Evolutionary conservation across 805 yeast species (phyloP).

Genomic region (Hanseniaspora osmophila): DNA sequence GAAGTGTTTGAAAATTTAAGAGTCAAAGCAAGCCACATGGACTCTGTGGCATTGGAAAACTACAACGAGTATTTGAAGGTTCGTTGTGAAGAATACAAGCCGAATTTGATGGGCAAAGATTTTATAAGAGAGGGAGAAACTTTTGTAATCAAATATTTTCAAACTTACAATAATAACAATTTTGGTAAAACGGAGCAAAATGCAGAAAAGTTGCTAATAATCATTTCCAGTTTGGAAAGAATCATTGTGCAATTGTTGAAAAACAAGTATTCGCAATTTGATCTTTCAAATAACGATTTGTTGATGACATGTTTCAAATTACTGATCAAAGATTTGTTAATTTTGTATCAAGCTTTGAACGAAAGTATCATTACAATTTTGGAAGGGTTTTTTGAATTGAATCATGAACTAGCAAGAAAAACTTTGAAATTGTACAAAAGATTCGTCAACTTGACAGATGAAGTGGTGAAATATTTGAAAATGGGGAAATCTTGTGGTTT

Average conservation of each 20-base stretch:
- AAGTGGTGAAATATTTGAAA: constrained; percentile 76
- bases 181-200: constrained; percentile 33
- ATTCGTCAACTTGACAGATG: constrained; percentile 74
- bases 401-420: constrained; percentile 70
- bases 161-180: constrained; percentile 20
- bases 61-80: constrained; percentile 60
- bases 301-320: constrained; percentile 72
- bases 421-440: constrained; percentile 72
- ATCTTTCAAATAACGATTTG: constrained; percentile 64
- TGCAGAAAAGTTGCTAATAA: constrained; percentile 61
- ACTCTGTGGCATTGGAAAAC: constrained; percentile 41
- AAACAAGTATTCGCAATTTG: constrained; percentile 65
- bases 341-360: constrained; percentile 77
- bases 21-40: constrained; percentile 26
- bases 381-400: constrained; percentile 91
- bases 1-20: constrained; percentile 34
- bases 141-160: neutral
- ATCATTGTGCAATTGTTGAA: constrained; percentile 44
- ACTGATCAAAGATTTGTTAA: constrained; percentile 77
- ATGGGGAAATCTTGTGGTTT: constrained; percentile 84
- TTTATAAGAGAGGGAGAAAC: constrained; percentile 57
- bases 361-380: constrained; percentile 90
- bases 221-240: constrained; percentile 32
- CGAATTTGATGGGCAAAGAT: constrained; percentile 41
- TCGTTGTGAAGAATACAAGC: constrained; percentile 56